Percentiles rank a stretch among this genome's conserved stretches.
Conservation (phyloP, 768 basidiomycete species). For the Termitomyces sp. region DNA sequence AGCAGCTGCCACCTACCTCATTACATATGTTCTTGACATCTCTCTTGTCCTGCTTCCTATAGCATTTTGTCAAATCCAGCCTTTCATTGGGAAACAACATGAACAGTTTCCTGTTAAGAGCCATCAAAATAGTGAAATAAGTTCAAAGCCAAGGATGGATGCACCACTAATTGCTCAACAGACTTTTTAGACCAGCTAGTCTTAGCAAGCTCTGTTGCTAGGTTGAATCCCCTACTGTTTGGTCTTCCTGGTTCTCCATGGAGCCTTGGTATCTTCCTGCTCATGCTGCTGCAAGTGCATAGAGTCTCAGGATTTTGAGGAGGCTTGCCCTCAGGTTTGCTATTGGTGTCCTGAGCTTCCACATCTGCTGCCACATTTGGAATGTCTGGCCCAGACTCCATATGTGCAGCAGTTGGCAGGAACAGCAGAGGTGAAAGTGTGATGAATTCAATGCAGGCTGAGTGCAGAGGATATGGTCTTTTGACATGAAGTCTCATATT, state of each 20-base stretch:
- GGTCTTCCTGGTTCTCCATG: constrained; percentile 8
- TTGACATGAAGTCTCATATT: too few species aligned
- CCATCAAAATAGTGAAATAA: background rate
- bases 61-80: constrained; percentile 2
- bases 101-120: background rate
- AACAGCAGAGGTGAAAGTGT: background rate
- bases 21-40: background rate
- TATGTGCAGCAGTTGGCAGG: background rate
- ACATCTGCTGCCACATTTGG: background rate
- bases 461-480: too few species aligned
- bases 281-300: background rate
- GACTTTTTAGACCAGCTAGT: constrained; percentile 4
- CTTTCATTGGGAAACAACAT: background rate
- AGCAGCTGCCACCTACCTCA: background rate
- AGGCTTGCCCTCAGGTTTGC: background rate
- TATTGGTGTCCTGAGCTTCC: background rate
- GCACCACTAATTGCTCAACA: background rate
- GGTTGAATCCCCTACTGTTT: background rate
- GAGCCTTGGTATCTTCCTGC: constrained; percentile 4
- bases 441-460: too few species aligned
- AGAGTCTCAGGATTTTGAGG: background rate
- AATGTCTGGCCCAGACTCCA: background rate
- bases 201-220: background rate
- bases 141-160: background rate
- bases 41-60: background rate